Base-by-base conservation (phyloP, 208 protist species). In the Leishmania tropica region DNA sequence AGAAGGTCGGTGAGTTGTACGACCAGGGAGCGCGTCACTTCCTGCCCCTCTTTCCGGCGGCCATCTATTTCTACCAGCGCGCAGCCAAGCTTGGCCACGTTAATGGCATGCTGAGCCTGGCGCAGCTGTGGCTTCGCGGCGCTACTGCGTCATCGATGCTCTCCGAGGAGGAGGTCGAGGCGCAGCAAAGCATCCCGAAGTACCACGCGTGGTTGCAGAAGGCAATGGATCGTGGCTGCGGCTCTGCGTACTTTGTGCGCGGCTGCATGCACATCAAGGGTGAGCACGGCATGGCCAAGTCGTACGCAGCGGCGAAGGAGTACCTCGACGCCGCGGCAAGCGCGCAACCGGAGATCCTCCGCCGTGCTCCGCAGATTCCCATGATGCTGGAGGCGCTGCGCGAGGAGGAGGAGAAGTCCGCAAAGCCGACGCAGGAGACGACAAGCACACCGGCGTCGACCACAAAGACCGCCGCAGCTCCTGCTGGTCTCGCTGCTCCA, bases 1-100 rank as follows among this genome's bases (percentile, higher is more conserved):
- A 94, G 42, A 93, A 94, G 77, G 79, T 97, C 24, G 95, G 92
- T 65, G 92, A 97, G 88, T 84, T 96, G 53, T 97, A 96, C 87
- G 94, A 97, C 85, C 78, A 88, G n/a, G 95, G 94, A 8, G 91
- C 89, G 11, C 88, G 91, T 60, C 85, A 95, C 87, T 97, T 98
- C 76, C 87, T 95, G 17, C 94, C 95, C 2, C 81, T 97, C 51
- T 97, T 98, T 85, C 93, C 94, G 15, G 93, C 93, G 35, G 94
- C 95, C 8, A 47, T 98, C 45, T 93, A 95, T 86, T 98, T 97
- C 80, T 97, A 96, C 87, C 93, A 98, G 86, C 95, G 94, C 56
- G 95, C 95, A 42, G 95, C 95, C 37, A 81, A 90, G 75, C 86
- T 92, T 35, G 95, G 95, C 31, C 90, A 87, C 81, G 91, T 95